Conservation (phyloP, 345 rosid species). For the Passiflora organensis region DNA sequence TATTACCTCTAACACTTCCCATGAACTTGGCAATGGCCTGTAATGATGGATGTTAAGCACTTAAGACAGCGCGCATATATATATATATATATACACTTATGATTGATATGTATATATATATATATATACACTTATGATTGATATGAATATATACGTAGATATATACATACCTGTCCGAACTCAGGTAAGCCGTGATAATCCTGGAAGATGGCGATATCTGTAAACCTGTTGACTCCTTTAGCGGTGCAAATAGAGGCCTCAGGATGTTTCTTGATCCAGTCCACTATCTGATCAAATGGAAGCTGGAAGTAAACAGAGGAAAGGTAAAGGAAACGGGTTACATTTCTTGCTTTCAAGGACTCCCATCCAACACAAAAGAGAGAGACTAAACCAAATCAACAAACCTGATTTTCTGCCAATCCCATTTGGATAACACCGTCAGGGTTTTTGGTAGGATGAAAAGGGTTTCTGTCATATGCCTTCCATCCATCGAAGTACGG, state of each 20-base stretch:
- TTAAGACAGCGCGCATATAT: too few species aligned
- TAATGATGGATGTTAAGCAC: neutral
- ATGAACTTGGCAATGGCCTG: conserved; percentile 80
- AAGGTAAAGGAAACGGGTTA: neutral
- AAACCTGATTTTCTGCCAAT: conserved; percentile 82
- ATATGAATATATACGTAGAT: neutral
- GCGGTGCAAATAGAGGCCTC: conserved; percentile 65
- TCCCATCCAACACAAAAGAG: neutral
- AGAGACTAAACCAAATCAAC: neutral
- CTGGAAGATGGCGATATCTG: conserved; percentile 65
- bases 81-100: neutral
- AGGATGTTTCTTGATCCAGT: conserved; percentile 66
- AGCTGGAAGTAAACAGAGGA: conserved; percentile 37
- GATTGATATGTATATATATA: neutral
- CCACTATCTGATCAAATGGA: conserved; percentile 47
- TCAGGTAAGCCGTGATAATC: conserved; percentile 75
- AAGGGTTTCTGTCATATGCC: conserved; percentile 67
- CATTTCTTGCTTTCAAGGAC: neutral
- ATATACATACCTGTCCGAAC: conserved; percentile 52
- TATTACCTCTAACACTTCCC: conserved; percentile 59
- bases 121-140: neutral
- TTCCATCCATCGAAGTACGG: conserved; percentile 88
- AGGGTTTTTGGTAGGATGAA: conserved; percentile 47
- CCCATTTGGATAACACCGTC: conserved; percentile 86
- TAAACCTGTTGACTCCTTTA: conserved; percentile 54